These are phyloP conservation scores for Fusarium tjaetaba DNA, from an alignment of 2,329 filamentous ascomycete genomes.

Conservation along the genomic window DNA sequence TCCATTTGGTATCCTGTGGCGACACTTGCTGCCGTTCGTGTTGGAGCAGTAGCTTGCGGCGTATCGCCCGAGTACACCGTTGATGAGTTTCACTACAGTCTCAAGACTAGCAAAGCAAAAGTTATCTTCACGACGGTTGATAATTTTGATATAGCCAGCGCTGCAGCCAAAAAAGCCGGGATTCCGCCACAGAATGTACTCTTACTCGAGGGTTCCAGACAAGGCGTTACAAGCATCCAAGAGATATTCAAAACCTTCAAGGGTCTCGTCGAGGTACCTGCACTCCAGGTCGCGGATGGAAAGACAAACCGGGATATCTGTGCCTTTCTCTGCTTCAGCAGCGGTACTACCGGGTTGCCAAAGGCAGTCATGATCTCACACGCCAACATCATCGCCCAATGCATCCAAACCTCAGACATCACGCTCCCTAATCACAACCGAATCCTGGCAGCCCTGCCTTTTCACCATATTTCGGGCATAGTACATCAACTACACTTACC, in stretches of 20 bases:
- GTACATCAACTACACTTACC: slow-evolving; percentile 1
- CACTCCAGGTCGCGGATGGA: not conserved
- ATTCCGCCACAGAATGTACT: not conserved
- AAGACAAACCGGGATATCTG: slow-evolving; percentile 15
- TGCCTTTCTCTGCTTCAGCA: slow-evolving; percentile 36
- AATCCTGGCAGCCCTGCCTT: slow-evolving; percentile 38
- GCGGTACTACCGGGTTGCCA: slow-evolving; percentile 37
- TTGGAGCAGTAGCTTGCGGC: not conserved
- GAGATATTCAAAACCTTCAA: not conserved
- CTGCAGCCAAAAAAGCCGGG: not conserved
- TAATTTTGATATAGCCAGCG: not conserved
- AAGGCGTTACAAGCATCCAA: not conserved
- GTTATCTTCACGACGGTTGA: not conserved
- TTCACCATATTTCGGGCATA: slow-evolving; percentile 40
- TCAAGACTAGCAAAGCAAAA: slow-evolving; percentile 12
- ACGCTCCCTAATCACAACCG: not conserved
- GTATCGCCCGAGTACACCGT: slow-evolving; percentile 21
- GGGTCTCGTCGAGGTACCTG: not conserved
- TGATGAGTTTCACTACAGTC: slow-evolving; percentile 3
- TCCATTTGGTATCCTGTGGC: slow-evolving; percentile 1
- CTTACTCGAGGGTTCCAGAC: not conserved
- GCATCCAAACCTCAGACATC: slow-evolving; percentile 19
- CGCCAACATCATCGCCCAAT: slow-evolving; percentile 34
- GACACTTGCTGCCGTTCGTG: not conserved
- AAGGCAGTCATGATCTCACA: slow-evolving; percentile 42